Evolutionary conservation across 495 filamentous ascomycete genomes (phyloP).

Genomic region (Chaetomium cochliodes): DNA sequence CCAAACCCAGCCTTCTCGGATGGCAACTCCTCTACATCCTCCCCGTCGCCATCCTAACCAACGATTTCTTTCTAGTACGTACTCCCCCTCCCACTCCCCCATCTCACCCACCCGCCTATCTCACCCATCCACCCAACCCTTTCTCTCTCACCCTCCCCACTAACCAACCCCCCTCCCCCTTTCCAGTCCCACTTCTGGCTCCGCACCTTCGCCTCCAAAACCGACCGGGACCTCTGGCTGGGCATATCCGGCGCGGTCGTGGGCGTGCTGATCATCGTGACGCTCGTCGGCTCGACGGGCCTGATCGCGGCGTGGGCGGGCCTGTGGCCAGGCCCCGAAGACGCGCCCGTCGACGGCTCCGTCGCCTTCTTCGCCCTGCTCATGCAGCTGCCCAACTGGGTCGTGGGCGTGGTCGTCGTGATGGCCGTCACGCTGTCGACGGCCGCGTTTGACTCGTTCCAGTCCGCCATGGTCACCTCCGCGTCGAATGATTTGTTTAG

Average conservation of each 20-base stretch:
- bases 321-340: conserved; percentile 53
- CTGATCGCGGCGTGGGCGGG: conserved; percentile 74
- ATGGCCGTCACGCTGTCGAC: conserved; percentile 73
- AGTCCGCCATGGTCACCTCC: conserved; percentile 73
- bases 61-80: conserved; percentile 66
- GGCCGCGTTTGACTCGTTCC: conserved; percentile 70
- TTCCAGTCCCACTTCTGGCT: conserved; percentile 67
- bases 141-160: background rate
- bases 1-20: conserved; percentile 60
- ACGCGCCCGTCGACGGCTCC: conserved; percentile 54
- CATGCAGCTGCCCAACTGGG: conserved; percentile 67
- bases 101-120: too few species aligned
- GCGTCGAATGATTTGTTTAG: conserved; percentile 77
- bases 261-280: conserved; percentile 60
- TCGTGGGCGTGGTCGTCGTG: conserved; percentile 70
- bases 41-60: conserved; percentile 70
- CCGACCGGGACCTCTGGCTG: conserved; percentile 71
- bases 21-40: conserved; percentile 79
- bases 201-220: conserved; percentile 74
- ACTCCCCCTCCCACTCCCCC: too few species aligned
- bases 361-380: conserved; percentile 73
- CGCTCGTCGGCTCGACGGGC: conserved; percentile 65
- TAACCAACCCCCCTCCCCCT: background rate
- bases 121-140: too few species aligned
- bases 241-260: conserved; percentile 64